Percentiles rank a stretch among this genome's conserved stretches.
Conservation (phyloP, 2,329 filamentous ascomycete genomes). For the Ophiocordyceps australis region DNA sequence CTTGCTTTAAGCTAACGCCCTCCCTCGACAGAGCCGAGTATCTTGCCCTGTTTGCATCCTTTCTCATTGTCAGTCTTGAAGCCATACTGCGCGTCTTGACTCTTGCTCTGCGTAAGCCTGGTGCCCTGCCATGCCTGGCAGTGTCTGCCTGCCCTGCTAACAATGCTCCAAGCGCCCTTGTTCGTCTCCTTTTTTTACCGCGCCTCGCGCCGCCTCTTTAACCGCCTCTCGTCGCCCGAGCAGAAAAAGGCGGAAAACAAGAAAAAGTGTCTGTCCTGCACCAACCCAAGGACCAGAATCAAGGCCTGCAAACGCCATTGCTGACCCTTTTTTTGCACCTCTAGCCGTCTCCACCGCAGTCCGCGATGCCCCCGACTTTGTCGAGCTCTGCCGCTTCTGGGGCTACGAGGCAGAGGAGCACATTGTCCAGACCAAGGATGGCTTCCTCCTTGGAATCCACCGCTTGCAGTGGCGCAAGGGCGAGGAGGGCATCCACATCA, state of each 20-base stretch:
- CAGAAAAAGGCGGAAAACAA: conserved; percentile 48
- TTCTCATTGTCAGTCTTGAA: conserved; percentile 69
- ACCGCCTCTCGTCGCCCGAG: conserved; percentile 53
- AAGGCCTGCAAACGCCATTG: too few relatives aligned
- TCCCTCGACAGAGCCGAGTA: conserved; percentile 52
- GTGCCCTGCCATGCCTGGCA: conserved; percentile 12
- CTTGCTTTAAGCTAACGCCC: not conserved
- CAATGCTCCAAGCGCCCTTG: conserved; percentile 40
- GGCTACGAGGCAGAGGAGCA: conserved; percentile 94
- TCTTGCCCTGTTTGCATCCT: conserved; percentile 66
- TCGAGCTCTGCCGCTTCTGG: conserved; percentile 79
- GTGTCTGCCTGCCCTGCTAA: conserved; percentile 1
- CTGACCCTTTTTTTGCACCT: not conserved
- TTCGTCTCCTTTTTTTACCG: conserved; percentile 71
- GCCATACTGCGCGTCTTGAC: conserved; percentile 71
- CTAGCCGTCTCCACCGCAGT: conserved; percentile 55
- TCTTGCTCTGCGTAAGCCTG: conserved; percentile 68
- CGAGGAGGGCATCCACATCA: conserved; percentile 64
- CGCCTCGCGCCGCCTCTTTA: conserved; percentile 67
- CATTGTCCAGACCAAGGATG: conserved; percentile 84
- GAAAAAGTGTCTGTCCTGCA: conserved; percentile 36
- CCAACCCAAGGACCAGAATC: too few relatives aligned
- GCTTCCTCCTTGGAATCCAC: conserved; percentile 81
- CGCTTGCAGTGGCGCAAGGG: conserved; percentile 68
- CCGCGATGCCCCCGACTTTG: conserved; percentile 76